These are phyloP conservation scores for Fraxinus sp. DNA, from an alignment of 305 asterid species.

Conservation along the genomic window DNA sequence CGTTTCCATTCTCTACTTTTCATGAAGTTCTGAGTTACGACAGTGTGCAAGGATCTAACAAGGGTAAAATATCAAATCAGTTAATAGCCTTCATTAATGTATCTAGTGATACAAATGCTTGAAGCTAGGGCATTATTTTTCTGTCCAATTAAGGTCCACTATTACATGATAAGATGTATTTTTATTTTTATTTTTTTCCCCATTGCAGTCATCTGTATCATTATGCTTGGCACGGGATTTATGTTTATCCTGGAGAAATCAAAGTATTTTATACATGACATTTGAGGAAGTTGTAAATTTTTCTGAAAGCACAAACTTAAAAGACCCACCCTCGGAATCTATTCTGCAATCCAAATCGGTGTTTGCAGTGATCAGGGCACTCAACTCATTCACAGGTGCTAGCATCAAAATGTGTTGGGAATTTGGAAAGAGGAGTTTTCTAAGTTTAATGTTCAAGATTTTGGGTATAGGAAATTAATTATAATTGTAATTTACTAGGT, in stretches of 20 bases:
- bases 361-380: not conserved
- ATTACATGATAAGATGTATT: not conserved
- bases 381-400: not conserved
- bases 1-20: not conserved
- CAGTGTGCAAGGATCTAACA: not conserved
- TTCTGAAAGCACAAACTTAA: not conserved
- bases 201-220: slow-evolving; percentile 15
- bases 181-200: not conserved
- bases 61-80: not conserved
- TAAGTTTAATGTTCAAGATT: not conserved
- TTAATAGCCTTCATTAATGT: not conserved
- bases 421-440: not conserved
- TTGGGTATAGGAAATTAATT: not conserved
- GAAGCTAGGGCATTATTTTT: not conserved
- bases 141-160: not conserved
- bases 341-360: not conserved
- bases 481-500: not conserved
- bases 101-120: not conserved
- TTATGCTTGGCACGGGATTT: not conserved
- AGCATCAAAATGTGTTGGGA: not conserved
- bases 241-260: slow-evolving; percentile 4
- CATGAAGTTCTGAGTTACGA: not conserved
- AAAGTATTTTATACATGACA: not conserved
- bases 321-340: not conserved
- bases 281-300: not conserved